Base-by-base conservation (phyloP, 306 rosid genomes). In the Quercus rubra region DNA sequence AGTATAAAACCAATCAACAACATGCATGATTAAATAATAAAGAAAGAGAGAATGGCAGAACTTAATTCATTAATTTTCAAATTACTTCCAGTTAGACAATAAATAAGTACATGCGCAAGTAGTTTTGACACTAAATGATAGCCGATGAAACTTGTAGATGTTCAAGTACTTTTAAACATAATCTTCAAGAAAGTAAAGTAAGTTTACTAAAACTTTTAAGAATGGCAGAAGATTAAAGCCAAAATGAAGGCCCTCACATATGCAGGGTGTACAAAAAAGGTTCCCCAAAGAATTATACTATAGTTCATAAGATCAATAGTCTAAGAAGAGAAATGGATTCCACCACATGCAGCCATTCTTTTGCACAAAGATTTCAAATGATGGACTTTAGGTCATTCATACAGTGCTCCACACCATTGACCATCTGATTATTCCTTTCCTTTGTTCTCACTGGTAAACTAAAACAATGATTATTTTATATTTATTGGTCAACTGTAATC, bases 11-110 rank as follows among this genome's bases (percentile, higher is more conserved):
- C 21, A 79, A 59, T 71, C 56, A 51, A 62, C 28, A 21, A 19
- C 54, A 66, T 38, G n/a, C 78, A 77, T 25, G 51, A 63, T 61
- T 51, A 23, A n/a, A 35, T 80, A 62, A 70, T 19, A 66, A 35
- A 70, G 43, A 25, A 80, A 54, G 41, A 59, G 56, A 61, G 31
- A 81, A 57, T 38, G 57, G 66, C 6, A 0, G 51, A 67, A 7
- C 19, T 67, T 35, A 30, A 28, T 43, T 14, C 52, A 51, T 23
- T 70, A n/a, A 63, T 73, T 46, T 27, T 56, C 43, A 70, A 69
- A 58, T 31, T 38, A 49, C 55, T 28, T 51, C 51, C 59, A 64
- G 41, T 18, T 41, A 38, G 52, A 30, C 57, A 66, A 21, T n/a
- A 41, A 30, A 41, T 70, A 70, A 25, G 74, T 7, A 66, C 49